A percentile compares a stretch with the other conserved stretches of the same genome.
These are phyloP conservation scores for Microcyclospora pomicola DNA, from an alignment of 2,329 filamentous ascomycete genomes.

Conservation along the genomic window DNA sequence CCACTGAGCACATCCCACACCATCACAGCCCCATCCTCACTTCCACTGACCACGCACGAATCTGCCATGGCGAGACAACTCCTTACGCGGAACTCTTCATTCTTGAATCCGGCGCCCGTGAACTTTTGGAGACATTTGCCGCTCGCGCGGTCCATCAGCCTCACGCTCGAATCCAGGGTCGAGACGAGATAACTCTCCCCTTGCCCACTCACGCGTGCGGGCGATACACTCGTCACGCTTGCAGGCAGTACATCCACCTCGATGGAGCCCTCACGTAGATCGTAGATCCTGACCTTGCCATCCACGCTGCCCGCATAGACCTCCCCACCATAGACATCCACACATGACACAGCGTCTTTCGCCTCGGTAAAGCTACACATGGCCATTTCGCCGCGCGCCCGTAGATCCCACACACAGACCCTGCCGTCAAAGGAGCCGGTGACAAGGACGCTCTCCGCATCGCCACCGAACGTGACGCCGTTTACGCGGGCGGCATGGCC, in stretches of 20 bases:
- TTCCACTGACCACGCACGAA: constrained; percentile 64
- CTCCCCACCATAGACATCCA: constrained; percentile 31
- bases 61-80: constrained; percentile 63
- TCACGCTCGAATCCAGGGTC: constrained; percentile 59
- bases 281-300: constrained; percentile 67
- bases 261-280: constrained; percentile 60
- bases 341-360: constrained; percentile 47
- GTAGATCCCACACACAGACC: constrained; percentile 63
- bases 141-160: constrained; percentile 65
- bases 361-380: constrained; percentile 63
- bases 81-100: constrained; percentile 60
- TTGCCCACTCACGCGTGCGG: constrained; percentile 60
- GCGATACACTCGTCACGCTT: constrained; percentile 57
- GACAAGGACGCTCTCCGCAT: constrained; percentile 54
- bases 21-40: constrained; percentile 60
- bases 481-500: constrained; percentile 58
- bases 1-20: constrained; percentile 79
- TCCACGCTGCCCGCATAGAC: constrained; percentile 72
- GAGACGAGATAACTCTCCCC: constrained; percentile 62
- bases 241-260: constrained; percentile 48
- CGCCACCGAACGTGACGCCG: constrained; percentile 63
- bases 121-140: constrained; percentile 65
- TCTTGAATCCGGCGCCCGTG: constrained; percentile 41
- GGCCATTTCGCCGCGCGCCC: constrained; percentile 42
- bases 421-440: constrained; percentile 62